phyloP scores from a whole-genome alignment of 1,139 yeast species.

The Dujonia santamariae region DNA sequence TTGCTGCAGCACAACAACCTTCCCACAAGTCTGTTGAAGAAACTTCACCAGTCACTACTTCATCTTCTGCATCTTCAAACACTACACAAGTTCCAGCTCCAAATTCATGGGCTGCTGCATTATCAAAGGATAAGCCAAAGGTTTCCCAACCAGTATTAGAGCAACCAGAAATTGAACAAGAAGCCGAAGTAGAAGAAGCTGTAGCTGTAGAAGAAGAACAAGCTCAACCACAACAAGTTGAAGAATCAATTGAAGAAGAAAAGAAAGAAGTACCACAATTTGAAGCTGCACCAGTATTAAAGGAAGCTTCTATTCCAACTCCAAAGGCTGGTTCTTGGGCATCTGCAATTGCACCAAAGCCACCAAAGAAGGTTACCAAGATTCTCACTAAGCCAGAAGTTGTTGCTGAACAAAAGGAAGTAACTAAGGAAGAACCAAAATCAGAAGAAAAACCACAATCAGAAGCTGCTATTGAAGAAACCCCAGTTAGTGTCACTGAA shows the following conservation, averaged over 20 bases:
- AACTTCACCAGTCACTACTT: conserved; percentile 9
- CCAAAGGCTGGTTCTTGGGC: conserved; percentile 52
- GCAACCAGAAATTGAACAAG: conserved; percentile 13
- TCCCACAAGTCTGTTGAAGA: conserved; percentile 6
- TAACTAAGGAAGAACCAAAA: conserved; percentile 9
- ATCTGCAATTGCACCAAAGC: conserved; percentile 56
- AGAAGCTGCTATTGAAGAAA: conserved; percentile 10
- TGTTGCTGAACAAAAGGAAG: conserved; percentile 9
- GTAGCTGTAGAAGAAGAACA: conserved; percentile 11
- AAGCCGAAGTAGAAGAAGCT: conserved; percentile 10
- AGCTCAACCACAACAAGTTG: conserved; percentile 7
- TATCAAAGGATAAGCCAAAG: conserved; percentile 37
- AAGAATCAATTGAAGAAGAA: conserved; percentile 8
- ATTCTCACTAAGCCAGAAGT: conserved; percentile 16
- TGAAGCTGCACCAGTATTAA: conserved; percentile 21
- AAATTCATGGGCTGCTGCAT: conserved; percentile 54
- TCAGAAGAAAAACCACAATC: conserved; percentile 11
- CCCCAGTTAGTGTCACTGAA: conserved; percentile 14
- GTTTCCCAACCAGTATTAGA: conserved; percentile 19
- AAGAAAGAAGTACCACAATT: conserved; percentile 7
- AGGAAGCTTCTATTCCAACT: conserved; percentile 29
- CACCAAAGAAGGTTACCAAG: conserved; percentile 25
- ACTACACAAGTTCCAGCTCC: conserved; percentile 15
- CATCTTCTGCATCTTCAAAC: conserved; percentile 15
- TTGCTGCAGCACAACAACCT: conserved; percentile 15